Conservation (phyloP, 2,329 filamentous ascomycete species). For the Ceratocystis diversiconidia region DNA sequence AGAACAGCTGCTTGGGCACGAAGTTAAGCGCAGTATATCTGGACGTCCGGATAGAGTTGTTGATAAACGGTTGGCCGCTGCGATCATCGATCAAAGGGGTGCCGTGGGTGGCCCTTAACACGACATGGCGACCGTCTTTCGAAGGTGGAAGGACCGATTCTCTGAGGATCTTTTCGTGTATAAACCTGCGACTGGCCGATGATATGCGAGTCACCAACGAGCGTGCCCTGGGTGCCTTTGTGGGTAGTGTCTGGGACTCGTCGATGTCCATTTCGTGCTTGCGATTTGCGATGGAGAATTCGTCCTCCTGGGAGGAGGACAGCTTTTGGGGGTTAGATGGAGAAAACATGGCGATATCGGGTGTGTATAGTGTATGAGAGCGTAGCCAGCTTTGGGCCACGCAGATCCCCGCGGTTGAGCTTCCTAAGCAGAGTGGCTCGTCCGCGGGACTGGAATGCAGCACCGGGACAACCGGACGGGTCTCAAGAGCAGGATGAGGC, state of each 20-base stretch:
- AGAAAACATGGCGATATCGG: conserved; percentile 6
- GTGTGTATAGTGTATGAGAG: neutral
- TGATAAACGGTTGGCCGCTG: conserved; percentile 36
- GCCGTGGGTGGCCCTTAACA: conserved; percentile 28
- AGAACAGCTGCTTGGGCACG: conserved; percentile 68
- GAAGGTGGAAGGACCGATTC: conserved; percentile 56
- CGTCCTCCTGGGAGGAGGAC: conserved; percentile 17
- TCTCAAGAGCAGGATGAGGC: neutral
- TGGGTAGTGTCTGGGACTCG: neutral
- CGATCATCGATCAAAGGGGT: conserved; percentile 35
- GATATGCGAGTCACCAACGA: conserved; percentile 8
- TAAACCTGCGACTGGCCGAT: conserved; percentile 5
- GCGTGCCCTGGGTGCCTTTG: neutral
- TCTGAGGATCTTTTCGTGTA: conserved; percentile 40
- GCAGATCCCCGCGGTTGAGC: neutral
- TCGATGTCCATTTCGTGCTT: conserved; percentile 11
- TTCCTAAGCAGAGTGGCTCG: neutral
- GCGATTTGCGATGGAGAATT: conserved; percentile 14
- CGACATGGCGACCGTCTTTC: conserved; percentile 49
- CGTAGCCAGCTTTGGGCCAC: neutral
- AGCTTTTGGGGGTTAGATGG: conserved; percentile 11
- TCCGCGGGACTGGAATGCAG: neutral
- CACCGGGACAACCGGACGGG: neutral
- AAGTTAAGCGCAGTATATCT: conserved; percentile 78
- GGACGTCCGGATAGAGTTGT: conserved; percentile 61